Conservation (phyloP, 805 yeast species). For the Pichia paraexigua region DNA sequence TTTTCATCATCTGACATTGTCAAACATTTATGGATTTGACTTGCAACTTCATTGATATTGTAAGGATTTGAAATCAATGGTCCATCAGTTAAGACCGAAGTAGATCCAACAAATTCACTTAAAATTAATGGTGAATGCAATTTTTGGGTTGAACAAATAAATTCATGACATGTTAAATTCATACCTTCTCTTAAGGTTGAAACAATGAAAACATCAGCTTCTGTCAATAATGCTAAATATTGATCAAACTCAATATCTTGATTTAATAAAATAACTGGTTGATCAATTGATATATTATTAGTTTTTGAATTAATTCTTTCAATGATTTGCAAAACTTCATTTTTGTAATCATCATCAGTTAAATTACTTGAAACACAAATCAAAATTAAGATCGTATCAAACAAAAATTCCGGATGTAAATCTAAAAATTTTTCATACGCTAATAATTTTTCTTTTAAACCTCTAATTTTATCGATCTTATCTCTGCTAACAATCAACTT, state of each 20-base stretch:
- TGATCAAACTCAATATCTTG: conserved; percentile 87
- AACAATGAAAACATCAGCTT: conserved; percentile 83
- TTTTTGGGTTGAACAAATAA: conserved; percentile 62
- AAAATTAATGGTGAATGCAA: conserved; percentile 75
- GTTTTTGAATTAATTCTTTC: conserved; percentile 78
- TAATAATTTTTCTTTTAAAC: conserved; percentile 75
- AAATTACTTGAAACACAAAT: conserved; percentile 57
- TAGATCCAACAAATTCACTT: conserved; percentile 94
- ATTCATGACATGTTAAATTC: conserved; percentile 95
- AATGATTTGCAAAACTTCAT: conserved; percentile 67
- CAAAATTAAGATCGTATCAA: conserved; percentile 69
- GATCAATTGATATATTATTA: conserved; percentile 62
- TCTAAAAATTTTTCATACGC: conserved; percentile 78
- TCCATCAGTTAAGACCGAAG: conserved; percentile 63
- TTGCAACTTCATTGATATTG: conserved; percentile 63
- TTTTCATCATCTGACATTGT: conserved; percentile 58
- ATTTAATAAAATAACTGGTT: conserved; percentile 80
- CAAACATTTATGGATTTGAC: conserved; percentile 56
- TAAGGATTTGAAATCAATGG: conserved; percentile 85
- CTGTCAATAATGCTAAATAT: conserved; percentile 75
- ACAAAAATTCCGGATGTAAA: conserved; percentile 63
- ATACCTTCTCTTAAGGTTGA: conserved; percentile 94
- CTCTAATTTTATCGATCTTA: conserved; percentile 79
- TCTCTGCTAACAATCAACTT: conserved; percentile 79
- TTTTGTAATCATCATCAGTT: conserved; percentile 56